Conservation (phyloP, 2,329 filamentous ascomycete genomes). For the Curvularia sp. region DNA sequence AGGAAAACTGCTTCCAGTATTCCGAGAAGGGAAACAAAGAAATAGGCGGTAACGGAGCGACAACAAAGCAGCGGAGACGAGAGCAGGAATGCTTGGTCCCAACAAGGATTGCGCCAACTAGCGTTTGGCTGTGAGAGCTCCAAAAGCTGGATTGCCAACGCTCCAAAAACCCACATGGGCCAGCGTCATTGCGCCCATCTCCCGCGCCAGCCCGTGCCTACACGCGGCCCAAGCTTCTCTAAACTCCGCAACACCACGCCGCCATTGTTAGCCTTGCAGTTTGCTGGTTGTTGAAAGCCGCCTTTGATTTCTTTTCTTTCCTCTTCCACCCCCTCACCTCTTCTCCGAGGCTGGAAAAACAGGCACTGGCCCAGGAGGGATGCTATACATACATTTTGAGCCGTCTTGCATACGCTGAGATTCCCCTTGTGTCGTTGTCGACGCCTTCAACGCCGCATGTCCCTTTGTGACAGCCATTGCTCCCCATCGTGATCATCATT, state of each 20-base stretch:
- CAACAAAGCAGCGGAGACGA: conserved; percentile 9
- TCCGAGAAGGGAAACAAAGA: not conserved
- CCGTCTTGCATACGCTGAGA: conserved; percentile 28
- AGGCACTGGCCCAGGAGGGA: conserved; percentile 2
- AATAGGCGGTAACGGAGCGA: conserved; percentile 6
- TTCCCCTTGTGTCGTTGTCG: conserved; percentile 21
- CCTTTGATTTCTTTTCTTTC: not conserved
- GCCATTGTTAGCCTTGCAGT: not conserved
- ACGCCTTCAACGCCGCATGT: conserved; percentile 38
- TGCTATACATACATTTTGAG: conserved; percentile 28
- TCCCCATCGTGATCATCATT: conserved; percentile 25
- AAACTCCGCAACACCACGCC: conserved; percentile 6
- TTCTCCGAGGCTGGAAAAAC: conserved; percentile 6
- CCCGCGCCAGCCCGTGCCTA: conserved; percentile 6
- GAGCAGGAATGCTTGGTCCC: conserved; percentile 8
- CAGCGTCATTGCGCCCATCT: conserved; percentile 28
- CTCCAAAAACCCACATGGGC: conserved; percentile 14
- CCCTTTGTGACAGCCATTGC: conserved; percentile 34
- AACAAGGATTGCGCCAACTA: conserved; percentile 10
- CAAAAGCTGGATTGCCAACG: conserved; percentile 26
- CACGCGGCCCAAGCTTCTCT: conserved; percentile 23
- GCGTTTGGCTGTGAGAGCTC: conserved; percentile 20
- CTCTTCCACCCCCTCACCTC: not conserved
- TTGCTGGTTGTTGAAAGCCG: not conserved
- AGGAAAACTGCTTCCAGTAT: conserved; percentile 1